Base-by-base conservation (phyloP, 2,329 filamentous ascomycete species). In the Mariannaea elegans region DNA sequence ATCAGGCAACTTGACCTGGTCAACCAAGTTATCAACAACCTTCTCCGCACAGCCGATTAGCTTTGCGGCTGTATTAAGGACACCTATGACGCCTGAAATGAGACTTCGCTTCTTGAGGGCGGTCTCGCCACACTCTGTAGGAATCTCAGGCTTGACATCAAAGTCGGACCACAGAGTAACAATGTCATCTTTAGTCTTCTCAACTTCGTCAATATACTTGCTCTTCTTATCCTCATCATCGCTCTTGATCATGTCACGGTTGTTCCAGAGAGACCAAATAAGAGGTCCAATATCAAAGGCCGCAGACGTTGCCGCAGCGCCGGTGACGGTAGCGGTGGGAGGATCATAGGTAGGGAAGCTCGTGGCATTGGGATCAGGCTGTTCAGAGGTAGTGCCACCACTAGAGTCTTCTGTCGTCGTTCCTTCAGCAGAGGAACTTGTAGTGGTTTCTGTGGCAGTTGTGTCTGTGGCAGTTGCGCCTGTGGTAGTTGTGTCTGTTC, bases 91-190 rank as follows among this genome's bases (percentile, higher is more conserved):
- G 3, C 56, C 56, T 7, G 59, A 59, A 24, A 62, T 59, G 3
- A 62, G 46, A 12, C 59, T 62, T 5, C 56, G 46, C 34, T 62
- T 62, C 14, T 38, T 50, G 16, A 59, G 21, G 1, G 59, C 24
- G 7, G 41, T 55, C 27, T 62, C 27, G 12, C 32, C 44, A 21
- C 56, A 62, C 4, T 41, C 19, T 2, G 13, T n/a, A 7, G 48
- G 49, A 14, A 59, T 44, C 18, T 47, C 41, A 3, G 59, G 59
- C 41, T 55, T 55, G 56, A 55, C 39, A 14, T 44, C 45, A 18
- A 62, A 47, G 23, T 59, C 56, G 19, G 16, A 46, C 48, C 49
- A 59, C 1, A 62, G 41, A 2, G 32, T 16, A 2, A 62, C 10
- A 21, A 59, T 54, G 19, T 59, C 56, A 14, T 55, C 41, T 1